Percentiles rank a stretch among this genome's conserved stretches.
These are phyloP conservation scores for Colletotrichum tropicicola DNA, from an alignment of 2,329 filamentous ascomycete genomes.

Conservation along the genomic window DNA sequence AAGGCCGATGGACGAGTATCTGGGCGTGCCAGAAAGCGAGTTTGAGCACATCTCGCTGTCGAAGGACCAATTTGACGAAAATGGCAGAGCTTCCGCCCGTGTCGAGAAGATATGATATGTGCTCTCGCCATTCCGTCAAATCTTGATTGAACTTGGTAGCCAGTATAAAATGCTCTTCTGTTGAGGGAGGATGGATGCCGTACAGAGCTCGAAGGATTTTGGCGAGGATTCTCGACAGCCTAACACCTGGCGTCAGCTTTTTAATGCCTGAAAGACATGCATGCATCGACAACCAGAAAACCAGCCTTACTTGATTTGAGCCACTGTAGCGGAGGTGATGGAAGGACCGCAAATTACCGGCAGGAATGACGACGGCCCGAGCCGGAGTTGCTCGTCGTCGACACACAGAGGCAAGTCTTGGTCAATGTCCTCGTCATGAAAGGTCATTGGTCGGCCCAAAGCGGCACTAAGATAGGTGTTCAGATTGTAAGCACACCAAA, in stretches of 20 bases:
- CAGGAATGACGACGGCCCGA: conserved; percentile 15
- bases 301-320: conserved; percentile 45
- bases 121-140: conserved; percentile 43
- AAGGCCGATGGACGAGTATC: conserved; percentile 48
- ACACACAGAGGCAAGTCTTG: conserved; percentile 64
- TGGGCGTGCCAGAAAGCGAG: conserved; percentile 51
- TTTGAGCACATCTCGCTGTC: conserved; percentile 50
- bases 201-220: conserved; percentile 45
- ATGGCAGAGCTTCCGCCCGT: conserved; percentile 47
- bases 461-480: conserved; percentile 72
- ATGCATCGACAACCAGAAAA: no score
- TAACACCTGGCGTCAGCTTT: conserved; percentile 1
- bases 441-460: conserved; percentile 66
- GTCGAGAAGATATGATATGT: conserved; percentile 46
- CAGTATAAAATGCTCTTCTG: conserved; percentile 32
- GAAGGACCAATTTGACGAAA: conserved; percentile 37
- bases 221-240: conserved; percentile 44
- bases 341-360: conserved; percentile 21
- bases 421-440: conserved; percentile 73
- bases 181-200: conserved; percentile 42
- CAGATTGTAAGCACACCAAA: conserved; percentile 72
- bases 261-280: not conserved
- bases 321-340: conserved; percentile 43
- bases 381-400: conserved; percentile 53
- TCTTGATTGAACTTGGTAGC: conserved; percentile 40